phyloP scores from a whole-genome alignment of 1,139 yeast genomes.

The Entelexis paramagnoliae region DNA sequence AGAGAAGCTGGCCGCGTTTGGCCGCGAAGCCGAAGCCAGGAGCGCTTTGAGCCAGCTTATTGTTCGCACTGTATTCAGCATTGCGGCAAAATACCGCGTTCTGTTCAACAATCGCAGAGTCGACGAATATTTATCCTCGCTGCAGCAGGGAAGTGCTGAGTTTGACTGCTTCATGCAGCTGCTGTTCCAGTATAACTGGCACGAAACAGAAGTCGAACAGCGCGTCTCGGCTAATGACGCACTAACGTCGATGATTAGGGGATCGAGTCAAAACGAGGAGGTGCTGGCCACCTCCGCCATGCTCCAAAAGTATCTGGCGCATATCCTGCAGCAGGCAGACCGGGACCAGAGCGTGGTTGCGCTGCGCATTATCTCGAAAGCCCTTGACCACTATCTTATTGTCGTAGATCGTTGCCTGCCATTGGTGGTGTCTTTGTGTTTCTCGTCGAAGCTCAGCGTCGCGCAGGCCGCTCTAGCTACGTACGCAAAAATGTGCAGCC shows the following conservation, averaged over 20 bases:
- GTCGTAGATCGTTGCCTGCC: constrained; percentile 19
- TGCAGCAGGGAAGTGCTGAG: constrained; percentile 2
- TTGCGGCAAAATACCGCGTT: constrained; percentile 1
- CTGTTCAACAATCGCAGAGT: constrained; percentile 8
- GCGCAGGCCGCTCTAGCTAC: constrained; percentile 15
- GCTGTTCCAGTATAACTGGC: constrained; percentile 9
- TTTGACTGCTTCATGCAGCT: constrained; percentile 7
- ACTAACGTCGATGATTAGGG: background rate
- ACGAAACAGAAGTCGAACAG: background rate
- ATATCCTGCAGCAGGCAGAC: constrained; percentile 4
- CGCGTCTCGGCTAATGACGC: background rate
- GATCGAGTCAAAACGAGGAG: background rate
- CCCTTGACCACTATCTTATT: constrained; percentile 14
- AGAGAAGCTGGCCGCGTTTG: background rate
- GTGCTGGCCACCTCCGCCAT: constrained; percentile 5
- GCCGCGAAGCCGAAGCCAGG: background rate
- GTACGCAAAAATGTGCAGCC: constrained; percentile 7
- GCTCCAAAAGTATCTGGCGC: constrained; percentile 12
- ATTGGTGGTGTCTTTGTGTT: constrained; percentile 10
- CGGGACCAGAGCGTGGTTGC: constrained; percentile 9
- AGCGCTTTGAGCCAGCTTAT: background rate
- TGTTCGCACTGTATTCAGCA: constrained; percentile 12
- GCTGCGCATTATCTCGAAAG: constrained; percentile 14
- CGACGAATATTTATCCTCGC: background rate
- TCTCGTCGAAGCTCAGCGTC: constrained; percentile 9